These are phyloP conservation scores for Tuctoria greenei DNA, from an alignment of 176 grass and related monocot genomes.

Conservation along the genomic window DNA sequence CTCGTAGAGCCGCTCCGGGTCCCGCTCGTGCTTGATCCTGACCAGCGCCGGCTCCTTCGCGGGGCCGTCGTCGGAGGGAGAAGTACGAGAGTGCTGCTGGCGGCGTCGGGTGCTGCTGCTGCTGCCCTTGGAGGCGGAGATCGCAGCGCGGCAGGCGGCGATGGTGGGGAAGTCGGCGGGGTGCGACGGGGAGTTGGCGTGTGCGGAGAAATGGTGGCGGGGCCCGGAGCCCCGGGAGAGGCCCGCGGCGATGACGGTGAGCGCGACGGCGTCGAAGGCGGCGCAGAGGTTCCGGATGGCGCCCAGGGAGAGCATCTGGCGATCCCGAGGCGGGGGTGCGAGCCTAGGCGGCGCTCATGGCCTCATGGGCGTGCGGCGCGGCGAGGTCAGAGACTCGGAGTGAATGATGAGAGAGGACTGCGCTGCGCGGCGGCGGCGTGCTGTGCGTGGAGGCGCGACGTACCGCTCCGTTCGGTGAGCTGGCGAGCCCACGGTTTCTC, in stretches of 20 bases:
- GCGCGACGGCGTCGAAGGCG: slow-evolving; percentile 70
- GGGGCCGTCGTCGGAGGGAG: neutral
- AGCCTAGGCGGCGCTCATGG: slow-evolving; percentile 24
- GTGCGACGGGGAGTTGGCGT: slow-evolving; percentile 22
- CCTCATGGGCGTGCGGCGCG: slow-evolving; percentile 24
- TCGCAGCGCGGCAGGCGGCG: slow-evolving; percentile 57
- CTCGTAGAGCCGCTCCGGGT: slow-evolving; percentile 78
- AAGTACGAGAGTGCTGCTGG: slow-evolving; percentile 17
- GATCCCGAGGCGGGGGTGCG: slow-evolving; percentile 9
- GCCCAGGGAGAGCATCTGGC: slow-evolving; percentile 63
- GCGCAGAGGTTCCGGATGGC: slow-evolving; percentile 70
- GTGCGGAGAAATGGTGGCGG: slow-evolving; percentile 47
- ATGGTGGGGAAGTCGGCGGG: slow-evolving; percentile 78
- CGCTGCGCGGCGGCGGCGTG: slow-evolving; percentile 21
- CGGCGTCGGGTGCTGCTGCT: too few relatives aligned
- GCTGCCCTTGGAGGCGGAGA: slow-evolving; percentile 21
- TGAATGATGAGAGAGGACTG: neutral
- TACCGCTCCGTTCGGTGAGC: slow-evolving; percentile 25
- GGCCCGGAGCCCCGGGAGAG: slow-evolving; percentile 45
- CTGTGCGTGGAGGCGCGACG: slow-evolving; percentile 37
- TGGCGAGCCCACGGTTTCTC: slow-evolving; percentile 7
- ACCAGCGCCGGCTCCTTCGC: slow-evolving; percentile 16
- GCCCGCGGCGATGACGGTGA: slow-evolving; percentile 78
- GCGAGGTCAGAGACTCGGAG: slow-evolving; percentile 1
- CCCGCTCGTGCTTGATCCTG: slow-evolving; percentile 69